Conservation (phyloP, 2,329 filamentous ascomycete genomes). For the Calonectria fujianensis region DNA sequence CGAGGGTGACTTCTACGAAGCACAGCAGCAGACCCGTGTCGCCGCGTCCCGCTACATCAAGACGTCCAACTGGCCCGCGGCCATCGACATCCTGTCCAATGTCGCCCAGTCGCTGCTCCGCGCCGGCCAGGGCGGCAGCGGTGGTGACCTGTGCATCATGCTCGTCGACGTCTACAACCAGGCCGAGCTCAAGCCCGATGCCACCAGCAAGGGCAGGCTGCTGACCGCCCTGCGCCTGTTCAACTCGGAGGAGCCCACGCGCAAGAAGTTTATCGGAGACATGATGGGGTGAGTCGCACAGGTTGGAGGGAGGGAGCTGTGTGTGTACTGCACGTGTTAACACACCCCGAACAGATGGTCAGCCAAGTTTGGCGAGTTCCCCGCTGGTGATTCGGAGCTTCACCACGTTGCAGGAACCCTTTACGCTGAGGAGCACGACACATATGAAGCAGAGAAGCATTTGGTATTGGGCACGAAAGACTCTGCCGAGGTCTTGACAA, state of each 20-base stretch:
- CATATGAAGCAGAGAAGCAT: slow-evolving; percentile 95
- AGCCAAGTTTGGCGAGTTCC: slow-evolving; percentile 87
- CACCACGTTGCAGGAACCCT: slow-evolving; percentile 93
- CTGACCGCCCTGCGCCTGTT: slow-evolving; percentile 89
- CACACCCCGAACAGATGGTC: slow-evolving; percentile 78
- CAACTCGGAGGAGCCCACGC: slow-evolving; percentile 87
- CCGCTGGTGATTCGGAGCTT: slow-evolving; percentile 93
- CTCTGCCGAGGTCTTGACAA: slow-evolving; percentile 86
- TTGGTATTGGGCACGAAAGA: slow-evolving; percentile 91
- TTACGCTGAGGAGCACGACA: slow-evolving; percentile 94
- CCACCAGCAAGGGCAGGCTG: slow-evolving; percentile 83
- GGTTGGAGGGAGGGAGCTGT: background rate
- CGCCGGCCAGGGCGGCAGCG: slow-evolving; percentile 94
- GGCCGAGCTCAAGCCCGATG: slow-evolving; percentile 85
- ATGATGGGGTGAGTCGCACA: slow-evolving; percentile 80
- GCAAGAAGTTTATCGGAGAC: slow-evolving; percentile 93
- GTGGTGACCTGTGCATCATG: slow-evolving; percentile 91
- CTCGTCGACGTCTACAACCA: slow-evolving; percentile 94
- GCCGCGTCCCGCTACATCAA: slow-evolving; percentile 97
- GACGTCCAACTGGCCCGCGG: slow-evolving; percentile 86
- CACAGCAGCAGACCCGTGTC: slow-evolving; percentile 97
- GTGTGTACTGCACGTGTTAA: slow-evolving; percentile 31
- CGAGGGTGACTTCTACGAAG: slow-evolving; percentile 97
- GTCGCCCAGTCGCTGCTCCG: slow-evolving; percentile 91
- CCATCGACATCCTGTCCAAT: slow-evolving; percentile 89